phyloP scores from a whole-genome alignment of 2,329 filamentous ascomycete genomes.

The Beauveria rudraprayagi region DNA sequence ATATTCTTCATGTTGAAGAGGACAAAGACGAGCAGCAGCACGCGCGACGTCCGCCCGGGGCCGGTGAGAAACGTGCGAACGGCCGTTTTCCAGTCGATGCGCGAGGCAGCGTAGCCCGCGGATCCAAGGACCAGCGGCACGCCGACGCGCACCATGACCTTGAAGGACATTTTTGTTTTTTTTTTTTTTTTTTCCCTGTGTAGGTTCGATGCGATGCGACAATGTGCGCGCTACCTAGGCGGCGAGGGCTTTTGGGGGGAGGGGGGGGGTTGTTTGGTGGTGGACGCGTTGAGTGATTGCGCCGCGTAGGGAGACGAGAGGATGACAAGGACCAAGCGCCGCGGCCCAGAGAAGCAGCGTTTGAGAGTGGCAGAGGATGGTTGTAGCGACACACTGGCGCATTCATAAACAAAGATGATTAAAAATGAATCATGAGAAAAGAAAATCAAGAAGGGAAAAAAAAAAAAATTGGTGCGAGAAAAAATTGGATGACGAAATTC shows the following conservation, averaged over 20 bases:
- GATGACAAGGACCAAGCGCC: constrained; percentile 25
- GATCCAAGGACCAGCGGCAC: constrained; percentile 34
- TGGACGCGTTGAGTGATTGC: constrained; percentile 7
- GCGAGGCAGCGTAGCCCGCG: constrained; percentile 39
- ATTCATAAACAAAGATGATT: background rate
- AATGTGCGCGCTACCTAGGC: background rate
- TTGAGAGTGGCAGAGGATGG: constrained; percentile 32
- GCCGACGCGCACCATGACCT: constrained; percentile 30
- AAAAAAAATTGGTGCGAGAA: background rate
- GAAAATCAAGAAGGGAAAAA: background rate
- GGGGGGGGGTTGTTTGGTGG: background rate
- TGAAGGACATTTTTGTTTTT: constrained; percentile 20
- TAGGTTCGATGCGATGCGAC: constrained; percentile 15
- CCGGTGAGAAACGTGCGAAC: constrained; percentile 42
- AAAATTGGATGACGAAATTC: background rate
- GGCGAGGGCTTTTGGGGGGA: background rate
- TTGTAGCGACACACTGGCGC: constrained; percentile 27
- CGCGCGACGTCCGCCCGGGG: constrained; percentile 44
- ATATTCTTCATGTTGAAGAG: constrained; percentile 65
- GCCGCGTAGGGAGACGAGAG: constrained; percentile 4
- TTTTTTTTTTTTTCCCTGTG: background rate
- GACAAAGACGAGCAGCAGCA: constrained; percentile 47
- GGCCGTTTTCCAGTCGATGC: constrained; percentile 33
- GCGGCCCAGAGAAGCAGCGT: constrained; percentile 34
- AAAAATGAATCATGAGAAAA: background rate